Evolutionary conservation across 176 grass and related monocot species (phyloP), one percentile per base, ranked within the genome.

Genomic region (Cymbopogon citratus): DNA sequence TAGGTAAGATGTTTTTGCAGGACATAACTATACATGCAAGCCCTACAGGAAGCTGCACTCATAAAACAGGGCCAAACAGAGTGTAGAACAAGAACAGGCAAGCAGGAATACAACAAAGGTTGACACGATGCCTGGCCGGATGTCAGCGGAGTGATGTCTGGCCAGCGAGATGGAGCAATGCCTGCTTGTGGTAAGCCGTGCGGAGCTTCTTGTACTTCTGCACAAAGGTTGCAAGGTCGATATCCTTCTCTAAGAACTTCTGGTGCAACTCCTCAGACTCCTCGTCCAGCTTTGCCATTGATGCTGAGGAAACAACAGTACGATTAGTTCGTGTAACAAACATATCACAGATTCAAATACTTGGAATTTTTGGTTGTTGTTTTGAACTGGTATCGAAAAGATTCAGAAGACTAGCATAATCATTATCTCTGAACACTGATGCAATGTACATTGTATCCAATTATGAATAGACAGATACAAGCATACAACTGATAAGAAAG

Each of bases 201-300:
- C 92, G 85, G 45, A 95, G 84, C 66, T 95, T 99, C 87, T 93
- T 99, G 82, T 99, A 93, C 36, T 93, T 99, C 66, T 91, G 92
- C 34, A 95, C 89, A 75, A 99, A 95, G 40, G 92, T 82, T 1
- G 87, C 40, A 9, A 93, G 84, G 63, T 95, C 92, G 3, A 99
- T 72, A 36, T 95, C 90, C 33, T 95, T 91, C 43, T 91, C 95
- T 15, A 93, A 81, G 44, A 98, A 86, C 82, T 93, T 92, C 26
- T 83, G 83, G 15, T 93, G 75, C 36, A 95, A 74, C 75, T 87
- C 46, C 77, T 93, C 96, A 6, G 96, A 91, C 70, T 95, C 92
- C 63, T 99, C 83, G 18, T 93, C 92, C 81, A 89, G 59, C 68
- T 90, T 91, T 18, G 66, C 80, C 80, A 88, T 90, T 12, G 88